Evolutionary conservation across 371 early-diverging fungal species (phyloP), one percentile per base, ranked within the genome.

Genomic region (Mortierella sp.): DNA sequence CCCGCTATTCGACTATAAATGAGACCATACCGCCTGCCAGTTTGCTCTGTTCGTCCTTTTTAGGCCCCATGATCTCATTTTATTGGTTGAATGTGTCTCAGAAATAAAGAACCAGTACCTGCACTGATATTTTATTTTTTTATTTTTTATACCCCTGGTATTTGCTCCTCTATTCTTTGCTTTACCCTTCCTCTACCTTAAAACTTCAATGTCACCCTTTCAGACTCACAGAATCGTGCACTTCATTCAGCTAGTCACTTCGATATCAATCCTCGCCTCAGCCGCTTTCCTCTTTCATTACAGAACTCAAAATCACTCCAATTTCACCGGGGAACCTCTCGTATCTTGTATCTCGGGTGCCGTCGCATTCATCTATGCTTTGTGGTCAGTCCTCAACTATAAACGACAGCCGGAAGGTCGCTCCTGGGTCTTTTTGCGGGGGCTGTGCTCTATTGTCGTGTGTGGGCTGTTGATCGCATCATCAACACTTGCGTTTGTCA

Each of bases 261-360:
- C 79, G 15, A 72, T 66, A 45, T 61, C 73, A 1, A 31, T 78
- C 54, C 61, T 72, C 37, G 42, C 70, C 32, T 69, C 73, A 5
- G 72, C 79, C 1, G 66, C 73, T 17, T 72, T 78, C 40, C 73
- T 78, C 17, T 70, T 78, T 17, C 64, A 63, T 57, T 78, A 78
- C 58, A 64, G 79, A n/a, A 66, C 66, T 0, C 26, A 58, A 3
- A 37, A 61, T 40, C 74, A 70, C 29, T 35, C 74, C 57, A 72
- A 79, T 60, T 70, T 73, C 43, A 70, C 70, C 12, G 63, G 70
- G 37, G 79, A 79, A 19, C 70, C 79, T 31, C 62, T 78, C 3
- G 70, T 58, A 29, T 66, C 69, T 9, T 64, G 64, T 40, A 64
- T 78, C 67, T 55, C 79, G 0, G 79, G 79, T 5, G 61, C 62